Conservation (phyloP, 2,329 filamentous ascomycete genomes). For the Arthrobotrys iridis region DNA sequence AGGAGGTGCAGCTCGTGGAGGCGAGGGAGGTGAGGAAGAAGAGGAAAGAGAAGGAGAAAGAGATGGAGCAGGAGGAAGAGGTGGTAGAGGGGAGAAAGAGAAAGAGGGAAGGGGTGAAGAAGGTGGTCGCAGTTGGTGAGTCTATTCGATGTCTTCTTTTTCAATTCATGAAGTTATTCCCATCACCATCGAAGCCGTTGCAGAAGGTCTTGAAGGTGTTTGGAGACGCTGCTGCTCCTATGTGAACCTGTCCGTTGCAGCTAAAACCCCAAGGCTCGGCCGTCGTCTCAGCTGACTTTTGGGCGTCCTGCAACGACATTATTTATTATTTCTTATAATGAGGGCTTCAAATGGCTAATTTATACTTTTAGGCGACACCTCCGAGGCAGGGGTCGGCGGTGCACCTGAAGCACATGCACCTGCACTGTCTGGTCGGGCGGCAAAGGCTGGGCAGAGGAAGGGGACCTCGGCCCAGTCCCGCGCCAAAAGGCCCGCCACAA, state of each 20-base stretch:
- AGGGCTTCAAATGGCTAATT: background rate
- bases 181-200: background rate
- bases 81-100: background rate
- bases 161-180: background rate
- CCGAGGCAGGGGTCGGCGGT: slow-evolving; percentile 9
- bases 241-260: background rate
- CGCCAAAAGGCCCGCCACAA: slow-evolving; percentile 14
- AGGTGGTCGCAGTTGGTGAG: slow-evolving; percentile 19
- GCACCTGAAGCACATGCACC: slow-evolving; percentile 3
- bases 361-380: background rate
- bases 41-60: background rate
- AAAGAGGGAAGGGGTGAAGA: background rate
- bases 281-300: too few species aligned
- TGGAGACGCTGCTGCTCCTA: background rate
- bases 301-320: too few species aligned
- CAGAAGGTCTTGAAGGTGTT: background rate
- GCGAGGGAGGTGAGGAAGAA: background rate
- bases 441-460: slow-evolving; percentile 17
- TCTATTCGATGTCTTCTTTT: background rate
- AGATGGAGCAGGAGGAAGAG: background rate
- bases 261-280: background rate
- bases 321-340: background rate
- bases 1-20: background rate
- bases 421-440: slow-evolving; percentile 5
- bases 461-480: slow-evolving; percentile 10